Percentiles rank a stretch among this genome's conserved stretches.
Conservation (phyloP, 2,329 filamentous ascomycete genomes). For the Colletotrichum theobromicola region DNA sequence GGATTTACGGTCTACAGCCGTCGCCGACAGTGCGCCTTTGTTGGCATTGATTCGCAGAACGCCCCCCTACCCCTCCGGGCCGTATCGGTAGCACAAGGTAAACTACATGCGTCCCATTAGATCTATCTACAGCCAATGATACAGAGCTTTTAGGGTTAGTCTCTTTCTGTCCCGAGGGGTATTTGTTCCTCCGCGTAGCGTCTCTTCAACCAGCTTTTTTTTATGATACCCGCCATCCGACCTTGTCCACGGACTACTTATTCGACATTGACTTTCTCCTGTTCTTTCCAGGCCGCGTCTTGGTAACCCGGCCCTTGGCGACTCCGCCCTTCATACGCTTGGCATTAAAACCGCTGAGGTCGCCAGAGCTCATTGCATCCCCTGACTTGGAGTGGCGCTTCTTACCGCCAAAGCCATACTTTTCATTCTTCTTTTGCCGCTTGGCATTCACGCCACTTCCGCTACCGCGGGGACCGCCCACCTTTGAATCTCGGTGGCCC, state of each 20-base stretch:
- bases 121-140: not conserved
- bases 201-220: not conserved
- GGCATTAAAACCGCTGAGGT: conserved; percentile 79
- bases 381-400: conserved; percentile 91
- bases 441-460: conserved; percentile 63
- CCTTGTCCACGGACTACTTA: not conserved
- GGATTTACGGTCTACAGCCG: conserved; percentile 6
- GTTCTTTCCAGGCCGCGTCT: conserved; percentile 53
- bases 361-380: conserved; percentile 81
- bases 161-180: not conserved
- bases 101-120: not conserved
- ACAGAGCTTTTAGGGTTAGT: not conserved
- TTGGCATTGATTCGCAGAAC: not conserved
- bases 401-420: conserved; percentile 96
- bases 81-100: not conserved
- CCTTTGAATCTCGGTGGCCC: conserved; percentile 48
- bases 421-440: conserved; percentile 91
- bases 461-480: conserved; percentile 38
- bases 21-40: not conserved
- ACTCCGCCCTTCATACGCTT: conserved; percentile 80
- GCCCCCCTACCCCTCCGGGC: too few relatives aligned
- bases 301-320: conserved; percentile 36
- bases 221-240: not conserved
- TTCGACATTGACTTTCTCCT: conserved; percentile 51
- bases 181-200: not conserved